These are phyloP conservation scores for Suhomyces atakaporum DNA, from an alignment of 1,139 yeast species.

Conservation along the genomic window DNA sequence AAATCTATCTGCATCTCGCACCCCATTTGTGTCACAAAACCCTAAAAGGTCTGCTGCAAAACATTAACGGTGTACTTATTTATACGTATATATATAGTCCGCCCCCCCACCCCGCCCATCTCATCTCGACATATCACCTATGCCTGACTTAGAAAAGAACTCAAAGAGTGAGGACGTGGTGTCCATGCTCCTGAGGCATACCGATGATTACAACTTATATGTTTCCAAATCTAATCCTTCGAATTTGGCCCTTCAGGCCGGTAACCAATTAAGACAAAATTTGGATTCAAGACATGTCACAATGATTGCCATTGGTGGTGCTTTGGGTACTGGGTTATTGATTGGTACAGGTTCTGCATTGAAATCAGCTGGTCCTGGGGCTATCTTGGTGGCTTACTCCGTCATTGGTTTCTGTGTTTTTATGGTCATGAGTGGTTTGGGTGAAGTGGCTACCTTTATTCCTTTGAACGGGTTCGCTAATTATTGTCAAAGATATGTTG, in stretches of 20 bases:
- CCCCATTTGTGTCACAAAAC: conserved; percentile 3
- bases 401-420: conserved; percentile 65
- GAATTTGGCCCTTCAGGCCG: conserved; percentile 39
- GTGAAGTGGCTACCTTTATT: conserved; percentile 74
- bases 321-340: conserved; percentile 65
- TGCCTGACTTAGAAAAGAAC: conserved; percentile 26
- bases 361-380: conserved; percentile 67
- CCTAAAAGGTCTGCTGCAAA: neutral
- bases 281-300: conserved; percentile 71
- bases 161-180: conserved; percentile 22
- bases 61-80: too few species aligned
- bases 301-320: conserved; percentile 67
- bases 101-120: neutral
- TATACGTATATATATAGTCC: too few species aligned
- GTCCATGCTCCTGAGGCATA: conserved; percentile 44
- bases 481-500: conserved; percentile 67
- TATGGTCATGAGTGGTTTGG: conserved; percentile 69
- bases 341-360: conserved; percentile 72
- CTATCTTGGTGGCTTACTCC: conserved; percentile 61
- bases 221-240: conserved; percentile 49
- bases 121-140: too few species aligned
- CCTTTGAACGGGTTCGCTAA: conserved; percentile 76
- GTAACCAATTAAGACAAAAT: conserved; percentile 59
- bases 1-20: neutral
- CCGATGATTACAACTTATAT: conserved; percentile 51